Conservation (phyloP, 352 stramenopile genomes). For the Elongisporangium undulatum region DNA sequence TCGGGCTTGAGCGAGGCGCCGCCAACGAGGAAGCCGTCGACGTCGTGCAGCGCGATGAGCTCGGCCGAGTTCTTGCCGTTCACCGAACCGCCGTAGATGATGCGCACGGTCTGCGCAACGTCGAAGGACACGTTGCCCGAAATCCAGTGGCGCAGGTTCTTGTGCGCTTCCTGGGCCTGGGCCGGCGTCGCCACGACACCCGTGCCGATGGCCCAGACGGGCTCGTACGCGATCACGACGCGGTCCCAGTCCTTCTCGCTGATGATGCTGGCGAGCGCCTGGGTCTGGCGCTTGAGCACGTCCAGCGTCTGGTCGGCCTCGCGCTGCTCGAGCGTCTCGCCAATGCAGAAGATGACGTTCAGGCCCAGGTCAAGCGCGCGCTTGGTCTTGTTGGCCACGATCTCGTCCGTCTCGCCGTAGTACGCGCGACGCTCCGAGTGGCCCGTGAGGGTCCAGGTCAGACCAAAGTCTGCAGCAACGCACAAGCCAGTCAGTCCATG, state of each 20-base stretch:
- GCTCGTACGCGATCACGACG: conserved; percentile 96
- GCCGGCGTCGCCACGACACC: conserved; percentile 94
- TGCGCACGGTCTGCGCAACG: conserved; percentile 73
- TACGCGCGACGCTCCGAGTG: conserved; percentile 92
- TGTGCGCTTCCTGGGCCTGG: conserved; percentile 92
- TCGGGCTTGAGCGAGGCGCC: conserved; percentile 92
- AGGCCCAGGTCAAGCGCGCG: conserved; percentile 86
- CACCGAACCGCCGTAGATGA: conserved; percentile 94
- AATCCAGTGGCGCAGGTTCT: conserved; percentile 83
- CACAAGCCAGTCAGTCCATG: not conserved
- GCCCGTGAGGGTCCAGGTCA: conserved; percentile 84
- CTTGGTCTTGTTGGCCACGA: conserved; percentile 94
- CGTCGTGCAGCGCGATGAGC: conserved; percentile 82
- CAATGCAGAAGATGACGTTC: conserved; percentile 96
- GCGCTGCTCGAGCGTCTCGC: conserved; percentile 91
- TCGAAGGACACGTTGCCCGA: conserved; percentile 49
- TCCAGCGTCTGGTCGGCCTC: conserved; percentile 87
- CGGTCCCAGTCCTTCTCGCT: conserved; percentile 69
- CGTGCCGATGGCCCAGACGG: conserved; percentile 98
- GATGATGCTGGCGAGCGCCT: conserved; percentile 88
- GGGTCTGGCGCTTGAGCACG: conserved; percentile 94
- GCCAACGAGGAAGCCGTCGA: conserved; percentile 94
- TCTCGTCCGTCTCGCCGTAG: conserved; percentile 90
- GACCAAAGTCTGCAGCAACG: conserved; percentile 42
- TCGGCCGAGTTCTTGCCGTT: conserved; percentile 88